Evolutionary conservation across 2,329 filamentous ascomycete species (phyloP).

Genomic region (Hypoxylon sp.): DNA sequence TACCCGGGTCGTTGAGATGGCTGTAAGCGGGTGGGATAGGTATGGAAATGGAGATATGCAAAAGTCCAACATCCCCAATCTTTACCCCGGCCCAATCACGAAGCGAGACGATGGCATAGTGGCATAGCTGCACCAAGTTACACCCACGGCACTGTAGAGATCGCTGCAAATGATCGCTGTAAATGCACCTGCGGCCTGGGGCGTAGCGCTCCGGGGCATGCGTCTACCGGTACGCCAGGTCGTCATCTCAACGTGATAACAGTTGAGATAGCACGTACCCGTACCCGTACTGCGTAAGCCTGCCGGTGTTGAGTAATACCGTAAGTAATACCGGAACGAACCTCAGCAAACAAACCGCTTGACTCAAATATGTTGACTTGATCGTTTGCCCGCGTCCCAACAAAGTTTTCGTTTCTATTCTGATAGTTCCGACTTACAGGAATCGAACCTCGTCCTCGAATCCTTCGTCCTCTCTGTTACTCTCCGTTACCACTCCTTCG

Average conservation of each 20-base stretch:
- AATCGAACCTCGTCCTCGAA: constrained; percentile 23
- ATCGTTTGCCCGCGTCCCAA: constrained; percentile 34
- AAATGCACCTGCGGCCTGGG: no score
- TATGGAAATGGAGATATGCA: neutral
- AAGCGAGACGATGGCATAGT: constrained; percentile 7
- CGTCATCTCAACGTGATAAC: no score
- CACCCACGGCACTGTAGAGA: no score
- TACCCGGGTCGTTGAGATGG: no score
- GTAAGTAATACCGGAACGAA: no score
- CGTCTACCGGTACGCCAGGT: no score
- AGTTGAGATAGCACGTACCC: neutral
- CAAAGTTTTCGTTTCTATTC: constrained; percentile 30
- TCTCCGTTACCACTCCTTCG: constrained; percentile 11
- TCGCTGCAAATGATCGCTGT: no score
- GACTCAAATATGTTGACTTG: no score
- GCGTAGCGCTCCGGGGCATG: no score
- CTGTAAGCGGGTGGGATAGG: neutral
- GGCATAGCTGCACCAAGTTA: no score
- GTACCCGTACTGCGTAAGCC: neutral
- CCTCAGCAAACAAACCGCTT: neutral
- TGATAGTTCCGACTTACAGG: constrained; percentile 30
- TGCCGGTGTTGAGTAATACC: neutral
- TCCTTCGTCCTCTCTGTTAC: constrained; percentile 31
- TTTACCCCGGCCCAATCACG: constrained; percentile 28
- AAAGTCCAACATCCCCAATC: neutral